Percentiles rank a stretch among this genome's conserved stretches.
Conservation (phyloP, 2,329 filamentous ascomycete species). For the Dothideomycetes sp. region DNA sequence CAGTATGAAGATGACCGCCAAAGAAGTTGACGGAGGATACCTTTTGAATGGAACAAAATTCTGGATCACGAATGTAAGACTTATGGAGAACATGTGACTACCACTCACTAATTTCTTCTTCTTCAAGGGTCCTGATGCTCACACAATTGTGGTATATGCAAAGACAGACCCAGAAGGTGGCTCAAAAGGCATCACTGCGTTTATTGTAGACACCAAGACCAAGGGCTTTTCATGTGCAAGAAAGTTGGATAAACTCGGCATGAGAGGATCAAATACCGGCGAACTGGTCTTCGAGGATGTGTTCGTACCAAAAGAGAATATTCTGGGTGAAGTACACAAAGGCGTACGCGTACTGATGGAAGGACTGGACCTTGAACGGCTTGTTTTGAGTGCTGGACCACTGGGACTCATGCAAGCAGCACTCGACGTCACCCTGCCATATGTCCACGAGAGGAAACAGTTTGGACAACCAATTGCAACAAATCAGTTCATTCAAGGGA, state of each 20-base stretch:
- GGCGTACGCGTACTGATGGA: constrained; percentile 93
- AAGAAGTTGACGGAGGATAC: constrained; percentile 73
- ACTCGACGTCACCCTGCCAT: constrained; percentile 78
- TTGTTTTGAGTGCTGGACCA: constrained; percentile 84
- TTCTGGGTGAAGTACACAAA: constrained; percentile 69
- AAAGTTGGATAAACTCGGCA: constrained; percentile 96
- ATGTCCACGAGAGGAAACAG: constrained; percentile 80
- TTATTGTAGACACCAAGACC: constrained; percentile 67
- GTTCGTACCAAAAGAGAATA: constrained; percentile 74
- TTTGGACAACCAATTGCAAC: constrained; percentile 80
- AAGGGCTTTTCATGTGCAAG: constrained; percentile 76
- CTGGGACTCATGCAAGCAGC: constrained; percentile 90
- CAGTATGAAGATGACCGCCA: constrained; percentile 83
- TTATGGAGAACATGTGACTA: neutral
- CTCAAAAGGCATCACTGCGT: constrained; percentile 89
- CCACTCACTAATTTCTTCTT: too few relatives aligned
- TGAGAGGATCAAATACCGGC: constrained; percentile 94
- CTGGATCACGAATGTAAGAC: constrained; percentile 89
- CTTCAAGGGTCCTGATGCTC: constrained; percentile 82
- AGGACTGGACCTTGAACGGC: constrained; percentile 83
- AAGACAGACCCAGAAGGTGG: constrained; percentile 76
- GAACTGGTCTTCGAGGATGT: constrained; percentile 86
- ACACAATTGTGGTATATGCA: constrained; percentile 89
- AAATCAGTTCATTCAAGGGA: constrained; percentile 88
- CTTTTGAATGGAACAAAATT: constrained; percentile 86